Evolutionary conservation across 192 early-diverging fungal species (phyloP), one percentile per base, ranked within the genome.

Genomic region (Oehlia diaphana): DNA sequence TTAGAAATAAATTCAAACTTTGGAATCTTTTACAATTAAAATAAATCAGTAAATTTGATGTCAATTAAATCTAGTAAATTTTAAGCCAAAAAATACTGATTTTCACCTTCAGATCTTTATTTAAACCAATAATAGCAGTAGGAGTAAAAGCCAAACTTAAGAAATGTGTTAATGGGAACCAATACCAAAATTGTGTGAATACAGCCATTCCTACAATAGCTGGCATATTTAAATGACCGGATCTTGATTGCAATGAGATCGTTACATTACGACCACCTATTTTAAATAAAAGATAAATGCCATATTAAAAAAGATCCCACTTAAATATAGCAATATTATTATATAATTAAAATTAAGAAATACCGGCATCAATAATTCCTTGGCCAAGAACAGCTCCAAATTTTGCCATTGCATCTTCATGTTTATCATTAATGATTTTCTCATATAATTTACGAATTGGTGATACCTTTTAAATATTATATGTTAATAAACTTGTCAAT

Each of bases 151-250:
- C 88, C 84, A 99, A 90, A 72, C 94, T 90, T 77, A 99, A 82
- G 83, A 99, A 98, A 87, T 98, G 98, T 37, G 94, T 93, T 81
- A 99, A 86, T 50, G 98, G 98, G 88, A 94, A 98, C 98, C 98
- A 99, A 90, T 96, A 97, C 98, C 98, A 99, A 86, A 98, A 98
- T 87, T 99, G 97, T 31, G 96, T 95, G 80, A 99, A 99, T 42
- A 99, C 89, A 12, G 96, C 95, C 92, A 97, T 97, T 28, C 98
- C 98, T n/a, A 96, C 97, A 82, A 98, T 95, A 26, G 97, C 95
- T n/a, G 93, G 90, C 89, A 96, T 97, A 81, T 95, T 95, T 26
- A 92, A 89, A 82, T 96, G 92, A 1, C 96, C 97, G 39, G 94
- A 94, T n/a, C 84, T 86, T 63, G 95, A 94, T 62, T 92, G 91